Evolutionary conservation across 345 rosid species (phyloP), one percentile per base, ranked within the genome.

Genomic region (Bruguiera sexangula): DNA sequence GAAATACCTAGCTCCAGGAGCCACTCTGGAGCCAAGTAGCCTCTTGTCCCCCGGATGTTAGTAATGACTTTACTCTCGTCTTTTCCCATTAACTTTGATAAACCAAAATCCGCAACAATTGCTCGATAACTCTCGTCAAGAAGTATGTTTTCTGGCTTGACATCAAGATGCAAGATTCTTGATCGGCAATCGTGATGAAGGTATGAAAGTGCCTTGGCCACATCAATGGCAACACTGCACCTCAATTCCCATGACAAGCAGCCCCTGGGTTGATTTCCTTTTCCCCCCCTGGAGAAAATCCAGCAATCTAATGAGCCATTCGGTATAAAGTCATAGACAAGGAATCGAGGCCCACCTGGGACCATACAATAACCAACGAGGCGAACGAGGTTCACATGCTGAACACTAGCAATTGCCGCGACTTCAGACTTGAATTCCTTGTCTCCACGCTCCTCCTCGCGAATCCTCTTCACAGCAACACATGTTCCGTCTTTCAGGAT

Each of bases 211-310:
- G 79, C 79, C 37, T 66, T 76, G 48, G 79, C 79, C n/a, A 76
- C 79, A 54, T 76, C 79, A 18, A 76, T 55, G 10, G 79, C 79
- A 16, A 76, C 62, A 31, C 71, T 29, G 21, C 39, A 66, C 67
- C 79, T 76, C 30, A 46, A 70, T 20, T 62, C 79, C 75, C 75
- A 76, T 0, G 96, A 73, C 77, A 90, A 77, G 74, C 95, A 90
- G 21, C 98, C 96, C 9, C 86, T 75, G 0, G 61, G 69, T 6
- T 57, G 73, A 51, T 73, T 76, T 36, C 73, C 24, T 4, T 18
- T 62, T 50, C 62, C 69, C n/a, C 24, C 68, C 15, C 20, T 13
- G 16, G 70, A 68, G 55, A 76, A 75, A 36, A 76, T 76, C 79
- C 79, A 76, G 13, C 34, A 65, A 66, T 76, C 79, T 34, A 76